Evolutionary conservation across 164 flowering plant genomes (phyloP), one percentile per base, ranked within the genome.

Genomic region (Houttuynia cordata): DNA sequence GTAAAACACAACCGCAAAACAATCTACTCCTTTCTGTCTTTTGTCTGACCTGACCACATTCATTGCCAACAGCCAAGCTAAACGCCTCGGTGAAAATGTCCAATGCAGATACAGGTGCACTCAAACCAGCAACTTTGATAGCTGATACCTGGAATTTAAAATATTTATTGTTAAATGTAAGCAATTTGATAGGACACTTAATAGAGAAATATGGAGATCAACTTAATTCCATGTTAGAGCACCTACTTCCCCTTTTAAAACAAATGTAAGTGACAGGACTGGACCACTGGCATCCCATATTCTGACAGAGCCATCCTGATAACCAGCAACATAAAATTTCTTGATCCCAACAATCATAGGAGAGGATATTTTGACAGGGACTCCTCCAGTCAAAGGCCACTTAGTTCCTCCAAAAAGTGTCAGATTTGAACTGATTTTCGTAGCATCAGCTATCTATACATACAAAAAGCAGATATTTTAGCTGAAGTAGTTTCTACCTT

Each of bases 361-460:
- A 41, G 58, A 53, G 50, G 83, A 71, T 41, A 75, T 18, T 41
- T 75, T 76, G 64, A 75, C 74, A 58, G 74, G 79, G 57, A 87
- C 80, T 24, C 94, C 96, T 41, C 98, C 96, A 56, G 85, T 84
- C 71, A 91, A 65, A 60, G 83, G 87, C 96, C 92, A 86, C 68
- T 77, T 78, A 53, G 59, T 59, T 62, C 67, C 67, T 52, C 59
- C 74, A 60, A 69, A 23, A 51, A 56, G 63, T 24, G 63, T 62
- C n/a, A 66, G 55, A 57, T 68, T 41, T 56, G 74, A 68, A 66
- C 66, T 64, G 59, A 19, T 57, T 66, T 70, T 81, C 68, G 59
- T 45, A 54, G 59, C 50, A 60, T 73, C 59, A 25, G 75, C 73
- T 51, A 71, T 64, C 97, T 87, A 62, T 61, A 56, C 24, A 49